Percentiles rank a stretch among this genome's conserved stretches.
These are phyloP conservation scores for Thielaviopsis populi DNA, from an alignment of 2,329 filamentous ascomycete genomes.

Conservation along the genomic window DNA sequence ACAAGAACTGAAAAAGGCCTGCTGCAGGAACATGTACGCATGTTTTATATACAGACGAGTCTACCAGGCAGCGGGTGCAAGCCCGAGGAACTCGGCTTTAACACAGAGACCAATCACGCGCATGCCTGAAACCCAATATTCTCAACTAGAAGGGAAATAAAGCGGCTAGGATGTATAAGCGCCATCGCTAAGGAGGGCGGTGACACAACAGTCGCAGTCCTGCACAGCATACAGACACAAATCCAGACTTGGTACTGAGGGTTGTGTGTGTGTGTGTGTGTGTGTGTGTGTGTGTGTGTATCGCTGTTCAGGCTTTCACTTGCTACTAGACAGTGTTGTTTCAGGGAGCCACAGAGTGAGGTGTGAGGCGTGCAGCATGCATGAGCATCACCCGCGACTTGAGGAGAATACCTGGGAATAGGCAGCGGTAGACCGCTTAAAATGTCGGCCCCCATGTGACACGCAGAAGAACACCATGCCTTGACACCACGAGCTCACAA, in stretches of 20 bases:
- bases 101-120: background rate
- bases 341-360: background rate
- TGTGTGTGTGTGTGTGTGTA: too few relatives aligned
- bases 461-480: background rate
- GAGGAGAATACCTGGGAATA: background rate
- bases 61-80: background rate
- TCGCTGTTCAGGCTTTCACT: background rate
- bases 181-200: constrained; percentile 3
- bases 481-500: background rate
- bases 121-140: background rate
- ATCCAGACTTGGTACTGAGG: background rate
- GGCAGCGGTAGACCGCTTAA: background rate
- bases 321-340: background rate
- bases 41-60: background rate
- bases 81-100: background rate
- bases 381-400: background rate
- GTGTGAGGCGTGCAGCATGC: background rate
- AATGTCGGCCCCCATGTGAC: background rate
- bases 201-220: background rate
- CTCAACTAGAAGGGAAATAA: background rate
- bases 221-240: background rate
- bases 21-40: background rate
- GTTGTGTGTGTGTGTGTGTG: too few relatives aligned
- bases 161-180: background rate
- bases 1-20: background rate